Base-by-base conservation (phyloP, 495 filamentous ascomycete species). In the Aspergillus panamensis region DNA sequence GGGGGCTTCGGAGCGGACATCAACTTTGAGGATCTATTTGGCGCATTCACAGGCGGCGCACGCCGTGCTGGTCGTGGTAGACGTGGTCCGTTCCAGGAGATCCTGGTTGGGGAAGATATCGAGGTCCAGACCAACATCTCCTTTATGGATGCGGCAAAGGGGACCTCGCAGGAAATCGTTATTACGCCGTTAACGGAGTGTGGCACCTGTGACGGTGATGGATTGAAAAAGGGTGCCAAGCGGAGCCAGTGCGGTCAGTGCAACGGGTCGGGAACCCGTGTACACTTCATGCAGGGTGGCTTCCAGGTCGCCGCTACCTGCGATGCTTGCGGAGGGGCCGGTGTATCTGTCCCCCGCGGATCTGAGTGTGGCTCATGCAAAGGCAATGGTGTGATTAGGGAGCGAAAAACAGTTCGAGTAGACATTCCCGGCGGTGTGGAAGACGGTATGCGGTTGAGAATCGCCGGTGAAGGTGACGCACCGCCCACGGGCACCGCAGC, bases 271-370 rank as follows among this genome's bases (percentile, higher is more conserved):
- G 94, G 94, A 48, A 88, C 88, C 32, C 82, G 87, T 58, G 86
- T 96, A 17, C 90, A 96, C 72, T 83, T 91, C 65, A 87, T 96
- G 80, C 84, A 89, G 64, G 91, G 90, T 32, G 92, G 91, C 14
- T 97, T 98, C 77, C 93, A 97, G 74, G 91, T 98, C 83, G 88
- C 87, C 8, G 90, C 89, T 56, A 95, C 92, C 3, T 98, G 94
- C 71, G 78, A 82, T 12, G 68, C 83, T 50, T 98, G 94, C 68
- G 83, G 82, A 39, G 94, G 94, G 6, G 80, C 78, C 43, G 94
- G 94, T 30, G 68, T 84, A 55, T 71, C 78, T 9, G 83, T 87
- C 45, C 91, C 94, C 9, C 82, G 79, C 55, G 90, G 91, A 16
- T 86, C 83, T 10, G 88, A 92, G 66, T 98, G 94, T 72, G 74